phyloP scores from a whole-genome alignment of 148 eudicot genomes.

The Dysphania ambrosioides region DNA sequence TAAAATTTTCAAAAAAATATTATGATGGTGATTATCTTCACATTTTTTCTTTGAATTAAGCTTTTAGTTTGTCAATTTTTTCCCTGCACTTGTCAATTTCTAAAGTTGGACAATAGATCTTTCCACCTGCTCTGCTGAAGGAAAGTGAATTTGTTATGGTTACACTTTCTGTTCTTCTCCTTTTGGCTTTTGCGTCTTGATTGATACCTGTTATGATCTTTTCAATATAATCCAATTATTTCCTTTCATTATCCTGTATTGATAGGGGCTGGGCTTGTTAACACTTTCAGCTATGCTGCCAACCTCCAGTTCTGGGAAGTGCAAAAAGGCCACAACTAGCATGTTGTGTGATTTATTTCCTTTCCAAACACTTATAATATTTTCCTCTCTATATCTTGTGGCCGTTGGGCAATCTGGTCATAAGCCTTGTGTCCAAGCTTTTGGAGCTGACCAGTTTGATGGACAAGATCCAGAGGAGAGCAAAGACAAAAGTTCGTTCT shows the following conservation, averaged over 20 bases:
- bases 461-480: conserved; percentile 51
- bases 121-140: background rate
- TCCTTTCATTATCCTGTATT: conserved; percentile 9
- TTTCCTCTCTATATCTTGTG: conserved; percentile 55
- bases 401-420: conserved; percentile 76
- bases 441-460: conserved; percentile 96
- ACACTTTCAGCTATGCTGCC: conserved; percentile 48
- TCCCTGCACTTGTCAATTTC: background rate
- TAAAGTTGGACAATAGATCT: background rate
- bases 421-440: conserved; percentile 82
- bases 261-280: conserved; percentile 65
- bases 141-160: background rate
- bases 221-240: background rate
- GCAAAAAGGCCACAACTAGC: conserved; percentile 9
- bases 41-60: background rate
- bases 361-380: conserved; percentile 44
- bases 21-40: background rate
- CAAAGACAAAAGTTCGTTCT: conserved; percentile 84
- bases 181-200: background rate
- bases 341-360: conserved; percentile 30
- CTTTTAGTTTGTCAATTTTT: background rate
- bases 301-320: conserved; percentile 19
- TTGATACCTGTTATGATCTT: background rate
- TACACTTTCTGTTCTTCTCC: background rate
- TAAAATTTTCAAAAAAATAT: background rate